phyloP scores from a whole-genome alignment of 2,329 filamentous ascomycete genomes.

The Aspergillus proliferans region DNA sequence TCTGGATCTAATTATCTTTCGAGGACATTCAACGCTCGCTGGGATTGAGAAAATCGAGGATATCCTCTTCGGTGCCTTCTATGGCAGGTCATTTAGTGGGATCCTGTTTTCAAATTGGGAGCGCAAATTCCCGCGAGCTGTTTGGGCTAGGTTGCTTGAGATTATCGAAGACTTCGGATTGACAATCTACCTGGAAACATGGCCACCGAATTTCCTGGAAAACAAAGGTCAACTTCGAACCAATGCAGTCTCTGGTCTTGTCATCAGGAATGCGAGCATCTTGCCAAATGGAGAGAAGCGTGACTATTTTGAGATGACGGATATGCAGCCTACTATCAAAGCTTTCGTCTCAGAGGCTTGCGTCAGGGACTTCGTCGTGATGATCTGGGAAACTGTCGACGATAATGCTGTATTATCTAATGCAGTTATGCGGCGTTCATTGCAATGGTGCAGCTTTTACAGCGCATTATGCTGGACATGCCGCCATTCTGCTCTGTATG shows the following conservation, averaged over 20 bases:
- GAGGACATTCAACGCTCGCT: conserved; percentile 17
- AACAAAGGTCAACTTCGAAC: conserved; percentile 30
- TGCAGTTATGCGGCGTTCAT: conserved; percentile 38
- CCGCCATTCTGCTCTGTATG: conserved; percentile 27
- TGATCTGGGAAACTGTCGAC: conserved; percentile 43
- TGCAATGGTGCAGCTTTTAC: conserved; percentile 45
- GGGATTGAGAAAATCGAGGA: conserved; percentile 26
- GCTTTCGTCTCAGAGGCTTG: conserved; percentile 43
- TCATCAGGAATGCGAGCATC: conserved; percentile 39
- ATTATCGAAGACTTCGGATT: conserved; percentile 32
- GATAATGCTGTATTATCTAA: conserved; percentile 33
- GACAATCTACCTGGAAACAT: conserved; percentile 38
- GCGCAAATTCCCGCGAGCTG: conserved; percentile 19
- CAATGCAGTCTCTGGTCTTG: conserved; percentile 31
- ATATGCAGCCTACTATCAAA: conserved; percentile 38
- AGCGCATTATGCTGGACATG: conserved; percentile 43
- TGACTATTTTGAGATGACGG: conserved; percentile 41
- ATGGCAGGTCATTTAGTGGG: conserved; percentile 30
- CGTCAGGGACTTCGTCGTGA: conserved; percentile 36
- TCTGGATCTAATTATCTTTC: conserved; percentile 15
- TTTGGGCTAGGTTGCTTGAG: conserved; percentile 27
- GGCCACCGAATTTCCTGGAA: conserved; percentile 35
- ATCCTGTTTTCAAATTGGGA: conserved; percentile 41
- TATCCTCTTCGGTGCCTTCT: conserved; percentile 18
- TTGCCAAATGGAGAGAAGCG: conserved; percentile 36